Conservation (phyloP, 345 rosid genomes). For the Raphanus sativus region DNA sequence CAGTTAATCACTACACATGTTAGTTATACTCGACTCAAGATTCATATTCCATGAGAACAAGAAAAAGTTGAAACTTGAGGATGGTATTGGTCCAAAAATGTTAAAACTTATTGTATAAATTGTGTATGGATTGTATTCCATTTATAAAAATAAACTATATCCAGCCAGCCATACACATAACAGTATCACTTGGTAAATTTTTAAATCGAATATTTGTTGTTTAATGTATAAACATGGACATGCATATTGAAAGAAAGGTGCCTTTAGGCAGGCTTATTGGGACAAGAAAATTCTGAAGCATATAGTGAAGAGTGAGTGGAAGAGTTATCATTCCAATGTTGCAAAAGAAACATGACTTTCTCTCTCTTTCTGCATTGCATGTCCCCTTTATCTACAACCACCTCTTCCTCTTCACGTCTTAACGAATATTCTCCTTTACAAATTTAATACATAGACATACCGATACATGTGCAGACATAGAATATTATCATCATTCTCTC, state of each 20-base stretch:
- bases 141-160: not conserved
- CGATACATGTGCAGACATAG: constrained; percentile 10
- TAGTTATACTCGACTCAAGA: not conserved
- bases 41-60: not conserved
- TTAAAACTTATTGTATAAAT: not conserved
- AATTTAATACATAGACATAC: constrained; percentile 4
- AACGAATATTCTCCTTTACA: constrained; percentile 35
- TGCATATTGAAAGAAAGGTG: constrained; percentile 32
- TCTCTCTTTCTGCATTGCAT: constrained; percentile 43
- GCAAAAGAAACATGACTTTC: constrained; percentile 33
- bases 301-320: constrained; percentile 34
- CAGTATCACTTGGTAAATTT: not conserved
- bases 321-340: constrained; percentile 38
- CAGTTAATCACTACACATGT: not conserved
- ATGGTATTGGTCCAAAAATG: not conserved
- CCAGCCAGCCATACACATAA: not conserved
- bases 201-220: not conserved
- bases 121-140: not conserved
- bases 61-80: not conserved
- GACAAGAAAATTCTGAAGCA: constrained; percentile 30
- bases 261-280: constrained; percentile 43
- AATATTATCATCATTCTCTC: constrained; percentile 9
- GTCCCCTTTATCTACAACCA: constrained; percentile 37
- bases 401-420: constrained; percentile 35
- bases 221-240: constrained; percentile 27